Percentiles rank a stretch among this genome's conserved stretches.
Evolutionary conservation across 2,329 filamentous ascomycete genomes (phyloP).

Genomic region (Fusarium compactum): DNA sequence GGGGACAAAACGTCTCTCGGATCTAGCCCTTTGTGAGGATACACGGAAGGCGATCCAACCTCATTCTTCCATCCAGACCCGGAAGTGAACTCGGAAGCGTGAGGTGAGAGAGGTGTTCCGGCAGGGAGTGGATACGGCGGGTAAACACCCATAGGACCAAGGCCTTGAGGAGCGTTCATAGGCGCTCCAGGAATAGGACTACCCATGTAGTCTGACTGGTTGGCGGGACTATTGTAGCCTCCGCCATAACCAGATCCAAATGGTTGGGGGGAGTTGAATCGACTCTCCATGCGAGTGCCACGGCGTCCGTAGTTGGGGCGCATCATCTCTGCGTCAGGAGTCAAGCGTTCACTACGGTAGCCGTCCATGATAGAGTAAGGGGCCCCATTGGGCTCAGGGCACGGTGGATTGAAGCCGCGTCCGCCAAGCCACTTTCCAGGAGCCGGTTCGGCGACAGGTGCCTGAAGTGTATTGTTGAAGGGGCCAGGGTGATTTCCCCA

Average conservation of each 20-base stretch:
- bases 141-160: conserved; percentile 54
- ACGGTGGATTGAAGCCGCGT: conserved; percentile 55
- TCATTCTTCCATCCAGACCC: conserved; percentile 67
- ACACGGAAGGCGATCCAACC: conserved; percentile 52
- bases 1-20: conserved; percentile 58
- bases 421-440: conserved; percentile 60
- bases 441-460: conserved; percentile 53
- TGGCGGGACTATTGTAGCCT: conserved; percentile 50
- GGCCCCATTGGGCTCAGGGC: conserved; percentile 54
- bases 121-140: conserved; percentile 66
- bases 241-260: conserved; percentile 54
- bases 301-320: conserved; percentile 60
- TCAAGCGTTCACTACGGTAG: conserved; percentile 61
- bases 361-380: conserved; percentile 55
- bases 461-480: conserved; percentile 53
- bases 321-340: conserved; percentile 62
- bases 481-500: conserved; percentile 65
- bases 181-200: conserved; percentile 51
- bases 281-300: conserved; percentile 60
- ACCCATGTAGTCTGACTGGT: conserved; percentile 55
- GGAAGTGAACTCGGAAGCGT: conserved; percentile 79
- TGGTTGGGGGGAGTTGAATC: conserved; percentile 54
- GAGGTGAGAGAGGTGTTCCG: conserved; percentile 76
- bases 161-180: conserved; percentile 52
- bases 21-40: conserved; percentile 25